phyloP scores from a whole-genome alignment of 169 alveolate species.

The Perkinsus marinus region DNA sequence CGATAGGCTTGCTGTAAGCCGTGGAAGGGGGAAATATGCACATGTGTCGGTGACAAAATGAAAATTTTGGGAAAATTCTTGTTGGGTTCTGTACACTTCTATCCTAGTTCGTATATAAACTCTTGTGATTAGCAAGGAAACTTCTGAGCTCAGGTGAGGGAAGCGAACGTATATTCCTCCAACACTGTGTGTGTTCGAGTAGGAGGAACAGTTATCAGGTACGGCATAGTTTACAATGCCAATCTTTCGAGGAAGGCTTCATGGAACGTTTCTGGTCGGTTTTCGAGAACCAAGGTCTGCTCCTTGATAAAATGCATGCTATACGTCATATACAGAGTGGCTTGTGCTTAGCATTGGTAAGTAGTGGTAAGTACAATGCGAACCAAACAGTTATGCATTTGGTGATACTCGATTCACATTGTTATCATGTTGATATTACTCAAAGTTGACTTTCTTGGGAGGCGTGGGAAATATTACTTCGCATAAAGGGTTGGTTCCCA shows the following conservation, averaged over 20 bases:
- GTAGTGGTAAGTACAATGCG: not conserved
- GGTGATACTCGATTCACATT: not conserved
- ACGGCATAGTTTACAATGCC: not conserved
- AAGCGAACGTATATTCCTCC: too few relatives aligned
- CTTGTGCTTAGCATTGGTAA: not conserved
- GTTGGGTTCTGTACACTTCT: too few relatives aligned
- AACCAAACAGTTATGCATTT: not conserved
- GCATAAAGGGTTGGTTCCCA: too few relatives aligned
- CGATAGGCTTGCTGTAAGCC: not conserved
- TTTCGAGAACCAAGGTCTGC: not conserved
- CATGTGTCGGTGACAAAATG: too few relatives aligned
- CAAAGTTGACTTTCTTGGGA: too few relatives aligned
- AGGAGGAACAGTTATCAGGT: too few relatives aligned
- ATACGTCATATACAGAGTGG: not conserved
- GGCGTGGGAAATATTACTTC: too few relatives aligned
- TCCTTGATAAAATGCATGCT: not conserved
- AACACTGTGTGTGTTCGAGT: too few relatives aligned
- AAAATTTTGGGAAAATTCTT: too few relatives aligned
- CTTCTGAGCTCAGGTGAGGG: too few relatives aligned
- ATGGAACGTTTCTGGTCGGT: not conserved
- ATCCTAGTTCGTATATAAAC: too few relatives aligned
- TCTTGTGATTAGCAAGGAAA: not conserved
- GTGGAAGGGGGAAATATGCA: not conserved
- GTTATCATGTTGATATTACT: not conserved
- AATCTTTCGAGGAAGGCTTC: not conserved